A percentile compares a stretch with the other conserved stretches of the same genome.
phyloP scores from a whole-genome alignment of 331 rosid species.

The Phaseolus coccineus region DNA sequence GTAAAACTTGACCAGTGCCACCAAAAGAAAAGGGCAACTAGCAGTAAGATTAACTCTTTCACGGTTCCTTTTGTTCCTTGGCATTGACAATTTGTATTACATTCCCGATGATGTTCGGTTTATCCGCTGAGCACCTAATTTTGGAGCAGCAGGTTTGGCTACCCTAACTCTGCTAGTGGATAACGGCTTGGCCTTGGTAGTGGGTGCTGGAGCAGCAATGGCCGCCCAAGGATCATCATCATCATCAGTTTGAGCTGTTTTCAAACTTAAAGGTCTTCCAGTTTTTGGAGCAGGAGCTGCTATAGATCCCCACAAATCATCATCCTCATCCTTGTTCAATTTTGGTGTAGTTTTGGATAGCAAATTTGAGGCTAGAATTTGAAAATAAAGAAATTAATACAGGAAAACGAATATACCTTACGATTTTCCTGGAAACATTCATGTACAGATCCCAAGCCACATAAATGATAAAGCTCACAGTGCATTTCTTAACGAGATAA shows the following conservation, averaged over 20 bases:
- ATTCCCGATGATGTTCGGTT: constrained; percentile 67
- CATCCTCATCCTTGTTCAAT: constrained; percentile 59
- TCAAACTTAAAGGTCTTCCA: constrained; percentile 61
- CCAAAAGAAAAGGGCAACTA: constrained; percentile 27
- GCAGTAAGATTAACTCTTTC: background rate
- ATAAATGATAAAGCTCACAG: background rate
- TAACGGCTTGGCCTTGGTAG: constrained; percentile 74
- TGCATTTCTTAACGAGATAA: constrained; percentile 30
- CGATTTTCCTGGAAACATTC: background rate
- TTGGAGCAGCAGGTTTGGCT: constrained; percentile 69
- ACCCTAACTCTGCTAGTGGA: constrained; percentile 67
- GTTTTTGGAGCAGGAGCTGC: constrained; percentile 83
- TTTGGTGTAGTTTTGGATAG: constrained; percentile 56
- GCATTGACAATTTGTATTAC: constrained; percentile 43
- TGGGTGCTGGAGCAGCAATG: constrained; percentile 86
- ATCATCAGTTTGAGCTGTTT: constrained; percentile 50
- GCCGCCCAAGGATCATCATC: constrained; percentile 91
- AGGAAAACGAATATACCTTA: background rate
- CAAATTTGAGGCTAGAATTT: constrained; percentile 54
- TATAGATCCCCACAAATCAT: constrained; percentile 83
- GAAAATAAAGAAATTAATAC: background rate
- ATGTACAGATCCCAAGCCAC: background rate
- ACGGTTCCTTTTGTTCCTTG: constrained; percentile 4
- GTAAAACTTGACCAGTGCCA: constrained; percentile 38
- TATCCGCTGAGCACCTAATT: constrained; percentile 83